Evolutionary conservation across 1,139 yeast genomes (phyloP), one percentile per base, ranked within the genome.

Genomic region (Yamadazyma sp.): DNA sequence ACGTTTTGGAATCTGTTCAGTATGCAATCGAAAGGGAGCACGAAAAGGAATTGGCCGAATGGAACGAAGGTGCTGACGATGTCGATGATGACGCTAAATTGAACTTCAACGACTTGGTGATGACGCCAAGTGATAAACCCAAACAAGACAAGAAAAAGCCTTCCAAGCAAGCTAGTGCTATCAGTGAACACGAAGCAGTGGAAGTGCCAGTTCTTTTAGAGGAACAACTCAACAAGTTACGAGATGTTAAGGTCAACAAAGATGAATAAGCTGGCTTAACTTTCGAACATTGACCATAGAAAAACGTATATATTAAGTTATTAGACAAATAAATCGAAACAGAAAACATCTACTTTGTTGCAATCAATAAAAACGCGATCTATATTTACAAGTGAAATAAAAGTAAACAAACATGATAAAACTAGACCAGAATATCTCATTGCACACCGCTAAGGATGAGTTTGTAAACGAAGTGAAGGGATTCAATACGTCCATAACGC

Each of bases 21-120:
- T 86, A 77, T 64, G 94, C 92, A 20, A 83, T 86, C 55, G 92
- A 85, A 58, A 73, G 91, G 53, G 94, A 85, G 58, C 92, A 85
- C 54, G 69, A 70, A 51, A 66, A 68, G 64, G 94, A 85, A 59
- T 69, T 85, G 58, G 69, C 67, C 5, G 91, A 83, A 60, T 83
- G 91, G 91, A 81, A 82, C 51, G 77, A 70, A 56, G 64, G 71
- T 34, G 75, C 76, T 15, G 62, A 50, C 27, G 69, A 61, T 26
- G 63, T 56, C 31, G 62, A 57, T 27, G 55, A 57, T 37, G 64
- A 66, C 3, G 58, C 67, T 28, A 69, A 64, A 54, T 58, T 72
- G 56, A 72, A 71, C 57, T 72, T 72, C 53, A 65, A 66, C 43
- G 77, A 72, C 51, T 67, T 72, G 45, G 68, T 72, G 43, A 70